These are phyloP conservation scores for Stachybotrys chartarum DNA, from an alignment of 2,329 filamentous ascomycete species.

Conservation along the genomic window DNA sequence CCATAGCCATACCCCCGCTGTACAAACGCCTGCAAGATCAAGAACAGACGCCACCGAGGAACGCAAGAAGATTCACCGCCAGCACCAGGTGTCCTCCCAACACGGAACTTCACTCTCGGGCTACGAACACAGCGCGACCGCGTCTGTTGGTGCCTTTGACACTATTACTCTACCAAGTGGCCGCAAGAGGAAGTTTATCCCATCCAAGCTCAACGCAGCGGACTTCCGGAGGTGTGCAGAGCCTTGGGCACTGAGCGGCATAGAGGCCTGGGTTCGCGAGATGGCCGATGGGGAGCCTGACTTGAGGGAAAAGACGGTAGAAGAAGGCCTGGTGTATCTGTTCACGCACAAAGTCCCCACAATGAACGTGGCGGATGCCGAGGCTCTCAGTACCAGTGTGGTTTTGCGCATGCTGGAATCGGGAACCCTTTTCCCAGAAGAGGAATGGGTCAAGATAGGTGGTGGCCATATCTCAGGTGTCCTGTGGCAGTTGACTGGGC, in stretches of 20 bases:
- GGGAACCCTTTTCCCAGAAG: conserved; percentile 74
- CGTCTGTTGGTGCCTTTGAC: conserved; percentile 60
- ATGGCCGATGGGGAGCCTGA: conserved; percentile 90
- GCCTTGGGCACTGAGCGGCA: conserved; percentile 88
- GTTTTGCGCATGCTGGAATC: conserved; percentile 73
- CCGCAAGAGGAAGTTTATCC: conserved; percentile 76
- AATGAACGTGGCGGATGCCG: conserved; percentile 97
- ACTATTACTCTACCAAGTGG: conserved; percentile 76
- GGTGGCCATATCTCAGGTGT: conserved; percentile 77
- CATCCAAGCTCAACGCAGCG: conserved; percentile 69
- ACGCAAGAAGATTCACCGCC: conserved; percentile 46
- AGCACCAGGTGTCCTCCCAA: conserved; percentile 42
- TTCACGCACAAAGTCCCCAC: conserved; percentile 95
- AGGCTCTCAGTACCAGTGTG: conserved; percentile 72
- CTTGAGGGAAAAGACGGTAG: conserved; percentile 74
- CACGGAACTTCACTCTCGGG: conserved; percentile 46
- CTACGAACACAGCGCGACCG: conserved; percentile 47
- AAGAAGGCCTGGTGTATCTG: conserved; percentile 78
- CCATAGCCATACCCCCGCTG: conserved; percentile 71
- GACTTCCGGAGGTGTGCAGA: conserved; percentile 83
- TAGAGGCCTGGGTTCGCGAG: conserved; percentile 78
- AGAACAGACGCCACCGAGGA: conserved; percentile 87
- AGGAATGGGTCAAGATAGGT: conserved; percentile 97
- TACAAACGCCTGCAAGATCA: conserved; percentile 78
- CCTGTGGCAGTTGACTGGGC: conserved; percentile 84